Percentiles rank a stretch among this genome's conserved stretches.
Evolutionary conservation across 2,329 filamentous ascomycete species (phyloP).

Genomic region (Eutypa lata): DNA sequence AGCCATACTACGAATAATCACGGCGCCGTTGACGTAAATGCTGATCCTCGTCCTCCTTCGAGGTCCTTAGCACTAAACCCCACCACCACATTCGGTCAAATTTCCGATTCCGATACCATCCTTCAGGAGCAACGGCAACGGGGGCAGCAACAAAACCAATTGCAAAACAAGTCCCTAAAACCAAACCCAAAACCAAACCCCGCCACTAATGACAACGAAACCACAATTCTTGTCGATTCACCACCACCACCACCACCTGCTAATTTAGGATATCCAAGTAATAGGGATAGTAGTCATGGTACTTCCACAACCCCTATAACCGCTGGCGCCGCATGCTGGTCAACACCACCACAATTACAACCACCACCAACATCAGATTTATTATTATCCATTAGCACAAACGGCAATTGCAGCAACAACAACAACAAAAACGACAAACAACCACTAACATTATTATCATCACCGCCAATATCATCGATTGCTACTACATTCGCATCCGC

Average conservation of each 20-base stretch:
- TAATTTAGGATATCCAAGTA: neutral
- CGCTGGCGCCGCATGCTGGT: constrained; percentile 1
- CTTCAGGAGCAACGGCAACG: neutral
- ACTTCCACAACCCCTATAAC: neutral
- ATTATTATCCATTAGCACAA: neutral
- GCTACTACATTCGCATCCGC: constrained; percentile 3
- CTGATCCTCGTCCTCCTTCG: too few relatives aligned
- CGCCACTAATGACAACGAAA: neutral
- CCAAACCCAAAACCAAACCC: neutral
- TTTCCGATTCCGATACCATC: neutral
- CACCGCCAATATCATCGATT: neutral
- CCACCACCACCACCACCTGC: neutral
- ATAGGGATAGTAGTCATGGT: too few relatives aligned
- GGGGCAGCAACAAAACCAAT: neutral
- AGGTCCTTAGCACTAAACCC: neutral
- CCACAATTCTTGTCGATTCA: neutral
- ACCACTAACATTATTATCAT: neutral
- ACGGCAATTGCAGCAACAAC: neutral
- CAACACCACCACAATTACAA: constrained; percentile 3
- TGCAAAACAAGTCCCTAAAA: neutral
- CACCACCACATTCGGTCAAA: neutral
- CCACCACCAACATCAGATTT: neutral
- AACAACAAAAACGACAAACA: neutral
- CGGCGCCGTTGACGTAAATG: too few relatives aligned
- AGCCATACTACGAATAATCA: too few relatives aligned